Evolutionary conservation across 2,329 filamentous ascomycete genomes (phyloP).

Genomic region (Xylariaceae sp.): DNA sequence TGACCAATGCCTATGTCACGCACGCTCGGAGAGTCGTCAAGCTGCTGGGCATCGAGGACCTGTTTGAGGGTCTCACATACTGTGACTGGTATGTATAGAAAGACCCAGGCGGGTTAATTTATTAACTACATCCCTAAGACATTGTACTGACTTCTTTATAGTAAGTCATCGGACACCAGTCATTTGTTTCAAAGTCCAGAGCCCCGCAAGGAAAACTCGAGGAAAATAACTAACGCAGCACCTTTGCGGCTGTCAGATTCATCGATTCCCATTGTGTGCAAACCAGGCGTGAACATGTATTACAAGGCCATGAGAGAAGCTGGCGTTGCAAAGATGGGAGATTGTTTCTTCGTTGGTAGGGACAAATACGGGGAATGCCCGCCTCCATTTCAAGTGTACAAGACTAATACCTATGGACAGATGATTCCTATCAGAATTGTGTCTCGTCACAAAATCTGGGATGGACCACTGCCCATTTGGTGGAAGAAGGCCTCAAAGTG

Average conservation of each 20-base stretch:
- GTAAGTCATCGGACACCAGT: no score
- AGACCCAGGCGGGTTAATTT: no score
- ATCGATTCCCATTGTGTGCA: conserved; percentile 73
- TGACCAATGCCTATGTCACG: conserved; percentile 93
- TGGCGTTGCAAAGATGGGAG: conserved; percentile 60
- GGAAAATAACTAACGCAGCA: no score
- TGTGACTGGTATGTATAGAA: no score
- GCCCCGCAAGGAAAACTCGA: no score
- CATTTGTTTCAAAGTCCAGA: no score
- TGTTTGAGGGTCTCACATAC: conserved; percentile 93
- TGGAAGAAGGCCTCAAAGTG: conserved; percentile 68
- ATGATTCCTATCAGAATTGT: conserved; percentile 86
- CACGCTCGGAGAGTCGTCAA: conserved; percentile 81
- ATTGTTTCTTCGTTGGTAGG: conserved; percentile 93
- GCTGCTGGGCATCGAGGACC: conserved; percentile 76
- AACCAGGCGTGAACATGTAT: conserved; percentile 81
- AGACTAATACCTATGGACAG: conserved; percentile 42
- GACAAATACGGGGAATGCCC: not conserved
- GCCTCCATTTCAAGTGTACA: not conserved
- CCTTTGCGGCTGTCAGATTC: no score
- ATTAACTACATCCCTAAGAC: no score
- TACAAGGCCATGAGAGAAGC: conserved; percentile 86
- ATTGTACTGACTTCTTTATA: no score
- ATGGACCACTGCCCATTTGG: conserved; percentile 82
- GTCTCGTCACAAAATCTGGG: conserved; percentile 72